Evolutionary conservation across 768 basidiomycete species (phyloP).

Genomic region (Suillus tomentosus): DNA sequence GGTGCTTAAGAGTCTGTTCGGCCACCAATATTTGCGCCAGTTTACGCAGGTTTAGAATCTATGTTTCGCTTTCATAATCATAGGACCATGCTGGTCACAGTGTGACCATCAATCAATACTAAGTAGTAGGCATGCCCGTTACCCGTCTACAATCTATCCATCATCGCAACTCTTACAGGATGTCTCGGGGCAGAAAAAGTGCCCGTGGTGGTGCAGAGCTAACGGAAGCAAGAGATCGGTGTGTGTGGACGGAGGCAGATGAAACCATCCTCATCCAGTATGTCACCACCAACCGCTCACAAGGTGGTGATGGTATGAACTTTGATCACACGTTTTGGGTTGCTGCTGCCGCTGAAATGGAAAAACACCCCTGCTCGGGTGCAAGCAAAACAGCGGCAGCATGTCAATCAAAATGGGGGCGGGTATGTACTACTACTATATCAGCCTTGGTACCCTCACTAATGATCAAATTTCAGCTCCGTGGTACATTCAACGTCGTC

Average conservation of each 20-base stretch:
- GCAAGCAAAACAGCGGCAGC: not conserved
- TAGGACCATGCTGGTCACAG: not conserved
- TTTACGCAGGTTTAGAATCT: too few species aligned
- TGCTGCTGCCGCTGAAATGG: not conserved
- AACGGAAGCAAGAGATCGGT: not conserved
- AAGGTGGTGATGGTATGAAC: not conserved
- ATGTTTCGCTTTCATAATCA: too few species aligned
- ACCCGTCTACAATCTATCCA: not conserved
- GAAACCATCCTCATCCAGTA: not conserved
- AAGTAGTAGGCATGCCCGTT: not conserved
- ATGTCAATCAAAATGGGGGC: not conserved
- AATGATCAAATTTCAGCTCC: not conserved
- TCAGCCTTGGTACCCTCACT: constrained; percentile 1
- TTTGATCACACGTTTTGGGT: not conserved
- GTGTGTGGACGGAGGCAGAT: not conserved
- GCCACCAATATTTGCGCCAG: too few species aligned
- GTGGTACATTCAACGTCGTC: not conserved
- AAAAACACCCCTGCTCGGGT: not conserved
- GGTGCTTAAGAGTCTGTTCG: not conserved
- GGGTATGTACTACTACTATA: not conserved
- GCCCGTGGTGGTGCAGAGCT: not conserved
- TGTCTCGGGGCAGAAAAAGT: not conserved
- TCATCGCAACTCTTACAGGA: not conserved
- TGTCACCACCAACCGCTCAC: not conserved
- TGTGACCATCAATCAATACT: not conserved